Base-by-base conservation (phyloP, 1,284 basidiomycete genomes). In the Microbotryum intermedium region DNA sequence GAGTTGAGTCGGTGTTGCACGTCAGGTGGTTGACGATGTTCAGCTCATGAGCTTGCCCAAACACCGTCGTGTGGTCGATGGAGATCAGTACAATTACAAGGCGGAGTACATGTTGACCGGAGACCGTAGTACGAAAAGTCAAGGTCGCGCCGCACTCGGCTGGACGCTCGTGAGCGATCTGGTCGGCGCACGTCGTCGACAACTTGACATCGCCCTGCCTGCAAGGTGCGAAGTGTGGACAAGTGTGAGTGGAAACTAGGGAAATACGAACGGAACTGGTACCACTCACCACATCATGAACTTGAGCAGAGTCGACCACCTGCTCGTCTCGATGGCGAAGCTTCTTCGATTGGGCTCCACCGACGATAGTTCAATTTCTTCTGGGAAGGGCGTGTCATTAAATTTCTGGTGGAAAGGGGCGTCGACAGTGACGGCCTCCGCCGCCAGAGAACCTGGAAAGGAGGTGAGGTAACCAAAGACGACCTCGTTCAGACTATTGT, bases 201-300 rank as follows among this genome's bases (percentile, higher is more conserved):
- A 39, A 4, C 18, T 39, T 39, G 13, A 39, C 34, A 21, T 67
- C 65, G 21, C 65, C 65, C 42, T 60, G 58, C 60, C 60, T 62
- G 23, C n/a, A 10, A 45, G 28, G 44, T 8, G n/a, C 16, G 39
- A 18, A 3, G 23, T 2, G 13, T 13, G 50, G 10, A 52, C 34
- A 34, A n/a, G 4, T 42, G 21, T 7, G 42, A 13, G 20, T 42
- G n/a, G 9, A 16, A 29, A 30, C 5, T 25, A 23, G 6, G 21
- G 10, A 16, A n/a, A 28, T 10, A 30, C 34, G 34, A 34, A 34
- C 10, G 34, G 34, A 9, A 34, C 10, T 34, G 9, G 10, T 4
- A 20, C 1, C 8, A 58, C 60, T 47, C 39, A 62, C 65, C 62
- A 62, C 60, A 67, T 62, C 26, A 67, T 34, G 30, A 61, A 64